Percentiles rank a stretch among this genome's conserved stretches.
Conservation (phyloP, 2,329 filamentous ascomycete genomes). For the Diaporthe vaccinii region DNA sequence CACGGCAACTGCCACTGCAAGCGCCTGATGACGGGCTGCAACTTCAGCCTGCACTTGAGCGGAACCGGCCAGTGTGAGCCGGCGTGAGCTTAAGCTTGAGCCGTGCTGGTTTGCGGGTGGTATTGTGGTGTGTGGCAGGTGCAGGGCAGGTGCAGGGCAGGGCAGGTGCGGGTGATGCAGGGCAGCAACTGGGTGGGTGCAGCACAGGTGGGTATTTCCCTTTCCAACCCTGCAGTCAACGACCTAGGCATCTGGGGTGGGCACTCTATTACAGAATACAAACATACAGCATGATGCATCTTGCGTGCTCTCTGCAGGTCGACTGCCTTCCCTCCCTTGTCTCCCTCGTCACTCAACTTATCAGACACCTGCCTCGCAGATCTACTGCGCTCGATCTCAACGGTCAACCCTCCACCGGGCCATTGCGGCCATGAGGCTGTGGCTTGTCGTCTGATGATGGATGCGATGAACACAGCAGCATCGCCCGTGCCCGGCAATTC, state of each 20-base stretch:
- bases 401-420: neutral
- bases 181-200: neutral
- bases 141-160: neutral
- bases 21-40: conserved; percentile 36
- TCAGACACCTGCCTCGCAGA: neutral
- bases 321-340: neutral
- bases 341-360: neutral
- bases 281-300: neutral
- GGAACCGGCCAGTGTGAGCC: conserved; percentile 29
- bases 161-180: conserved; percentile 4
- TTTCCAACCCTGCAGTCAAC: neutral
- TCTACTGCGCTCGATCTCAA: conserved; percentile 7
- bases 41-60: conserved; percentile 32
- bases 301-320: neutral
- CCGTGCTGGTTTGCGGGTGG: conserved; percentile 7
- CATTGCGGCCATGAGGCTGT: neutral
- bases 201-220: neutral
- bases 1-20: conserved; percentile 17
- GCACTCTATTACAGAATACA: neutral
- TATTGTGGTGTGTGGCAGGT: conserved; percentile 1
- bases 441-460: conserved; percentile 18
- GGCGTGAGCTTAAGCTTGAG: conserved; percentile 26
- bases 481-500: conserved; percentile 10
- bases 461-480: conserved; percentile 22
- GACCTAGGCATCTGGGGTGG: neutral